These are phyloP conservation scores for Cladochytrium replicatum DNA, from an alignment of 192 early-diverging fungal species.

Conservation along the genomic window DNA sequence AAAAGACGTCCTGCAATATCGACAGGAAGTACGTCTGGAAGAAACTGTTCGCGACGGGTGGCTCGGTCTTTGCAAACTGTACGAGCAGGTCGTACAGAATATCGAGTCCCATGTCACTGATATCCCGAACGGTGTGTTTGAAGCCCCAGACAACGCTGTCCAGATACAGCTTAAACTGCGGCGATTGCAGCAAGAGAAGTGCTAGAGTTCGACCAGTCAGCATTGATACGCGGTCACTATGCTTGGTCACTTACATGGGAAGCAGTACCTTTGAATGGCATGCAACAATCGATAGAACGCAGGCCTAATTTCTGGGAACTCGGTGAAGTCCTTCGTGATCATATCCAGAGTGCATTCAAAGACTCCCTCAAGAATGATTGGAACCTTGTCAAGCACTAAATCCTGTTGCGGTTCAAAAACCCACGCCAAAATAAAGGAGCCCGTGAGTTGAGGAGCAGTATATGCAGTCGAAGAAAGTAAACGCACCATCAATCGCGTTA, in stretches of 20 bases:
- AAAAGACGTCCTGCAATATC: slow-evolving; percentile 92
- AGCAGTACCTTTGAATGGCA: slow-evolving; percentile 85
- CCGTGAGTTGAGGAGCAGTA: not conserved
- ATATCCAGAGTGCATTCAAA: slow-evolving; percentile 97
- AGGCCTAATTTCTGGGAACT: slow-evolving; percentile 93
- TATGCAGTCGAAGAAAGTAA: too few species aligned
- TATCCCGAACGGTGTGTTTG: slow-evolving; percentile 98
- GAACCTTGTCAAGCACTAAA: slow-evolving; percentile 74
- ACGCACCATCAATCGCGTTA: slow-evolving; percentile 63
- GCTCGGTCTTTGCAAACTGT: slow-evolving; percentile 68
- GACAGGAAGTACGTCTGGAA: slow-evolving; percentile 87
- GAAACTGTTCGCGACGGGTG: slow-evolving; percentile 68
- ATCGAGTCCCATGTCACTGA: slow-evolving; percentile 81
- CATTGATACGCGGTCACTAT: too few species aligned
- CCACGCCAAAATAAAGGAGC: not conserved
- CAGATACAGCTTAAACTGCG: slow-evolving; percentile 85
- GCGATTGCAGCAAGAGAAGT: slow-evolving; percentile 65
- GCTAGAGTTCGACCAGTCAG: too few species aligned
- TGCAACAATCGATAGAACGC: slow-evolving; percentile 90
- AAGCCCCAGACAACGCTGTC: slow-evolving; percentile 97
- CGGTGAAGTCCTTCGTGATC: slow-evolving; percentile 99
- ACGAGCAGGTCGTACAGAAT: slow-evolving; percentile 82
- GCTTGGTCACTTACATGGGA: slow-evolving; percentile 63
- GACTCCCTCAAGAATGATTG: slow-evolving; percentile 78
- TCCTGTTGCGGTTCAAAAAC: slow-evolving; percentile 23